Percentiles rank a stretch among this genome's conserved stretches.
These are phyloP conservation scores for Discostella stelligeroides DNA, from an alignment of 108 stramenopile genomes.

Conservation along the genomic window DNA sequence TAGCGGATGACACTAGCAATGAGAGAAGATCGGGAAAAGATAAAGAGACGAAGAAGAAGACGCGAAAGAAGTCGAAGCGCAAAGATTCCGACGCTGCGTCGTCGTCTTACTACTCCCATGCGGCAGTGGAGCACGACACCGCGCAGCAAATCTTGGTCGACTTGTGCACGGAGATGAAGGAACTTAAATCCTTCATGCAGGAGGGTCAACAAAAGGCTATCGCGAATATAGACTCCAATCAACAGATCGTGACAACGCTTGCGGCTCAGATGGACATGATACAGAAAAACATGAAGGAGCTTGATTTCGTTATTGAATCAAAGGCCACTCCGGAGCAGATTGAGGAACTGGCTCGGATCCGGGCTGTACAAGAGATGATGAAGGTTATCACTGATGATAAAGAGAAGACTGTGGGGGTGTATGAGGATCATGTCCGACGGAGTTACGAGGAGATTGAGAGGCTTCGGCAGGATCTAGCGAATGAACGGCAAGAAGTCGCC, in stretches of 20 bases:
- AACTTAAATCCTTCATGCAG: conserved; percentile 32
- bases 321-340: conserved; percentile 50
- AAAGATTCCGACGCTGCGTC: conserved; percentile 10
- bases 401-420: conserved; percentile 40
- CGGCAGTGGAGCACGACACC: conserved; percentile 23
- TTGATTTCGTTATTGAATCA: conserved; percentile 40
- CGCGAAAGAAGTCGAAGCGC: conserved; percentile 15
- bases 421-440: conserved; percentile 45
- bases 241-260: conserved; percentile 21
- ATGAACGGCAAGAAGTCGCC: conserved; percentile 37
- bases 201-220: conserved; percentile 15
- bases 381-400: conserved; percentile 36
- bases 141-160: conserved; percentile 51
- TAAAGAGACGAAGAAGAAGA: conserved; percentile 37
- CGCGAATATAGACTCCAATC: conserved; percentile 42
- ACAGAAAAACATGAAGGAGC: conserved; percentile 34
- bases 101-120: neutral
- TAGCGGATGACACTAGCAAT: conserved; percentile 3
- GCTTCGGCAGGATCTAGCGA: conserved; percentile 35
- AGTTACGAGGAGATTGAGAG: conserved; percentile 50
- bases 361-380: conserved; percentile 45
- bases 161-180: conserved; percentile 53
- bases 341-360: conserved; percentile 37
- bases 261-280: conserved; percentile 34
- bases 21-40: conserved; percentile 5